Evolutionary conservation across 2,329 filamentous ascomycete species (phyloP).

Genomic region (Salinomyces thailandicus): DNA sequence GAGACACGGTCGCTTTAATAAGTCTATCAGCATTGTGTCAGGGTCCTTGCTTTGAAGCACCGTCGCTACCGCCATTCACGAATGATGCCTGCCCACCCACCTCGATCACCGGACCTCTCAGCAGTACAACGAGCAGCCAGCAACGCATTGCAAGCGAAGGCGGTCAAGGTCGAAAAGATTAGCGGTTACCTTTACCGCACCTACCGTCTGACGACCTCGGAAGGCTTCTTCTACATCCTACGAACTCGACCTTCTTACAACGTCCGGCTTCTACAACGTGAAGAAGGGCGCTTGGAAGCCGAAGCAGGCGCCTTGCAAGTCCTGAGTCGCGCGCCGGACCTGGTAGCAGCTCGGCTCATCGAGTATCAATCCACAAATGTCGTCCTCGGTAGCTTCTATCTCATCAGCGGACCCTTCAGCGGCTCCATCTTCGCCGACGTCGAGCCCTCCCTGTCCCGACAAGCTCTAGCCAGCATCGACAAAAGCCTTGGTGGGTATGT

Average conservation of each 20-base stretch:
- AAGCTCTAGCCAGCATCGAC: constrained; percentile 30
- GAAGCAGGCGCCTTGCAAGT: constrained; percentile 31
- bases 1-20: too few relatives aligned
- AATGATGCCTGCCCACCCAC: constrained; percentile 7
- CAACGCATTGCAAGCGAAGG: constrained; percentile 17
- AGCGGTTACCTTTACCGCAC: constrained; percentile 29
- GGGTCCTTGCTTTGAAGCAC: too few relatives aligned
- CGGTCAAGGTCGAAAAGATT: constrained; percentile 17
- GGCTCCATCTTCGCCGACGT: constrained; percentile 19
- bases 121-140: constrained; percentile 17
- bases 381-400: constrained; percentile 16
- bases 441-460: constrained; percentile 23
- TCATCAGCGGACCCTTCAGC: constrained; percentile 20
- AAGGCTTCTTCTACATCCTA: constrained; percentile 31
- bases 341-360: constrained; percentile 32
- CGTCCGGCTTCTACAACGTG: constrained; percentile 33
- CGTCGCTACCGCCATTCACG: too few relatives aligned
- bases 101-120: constrained; percentile 15
- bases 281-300: constrained; percentile 31
- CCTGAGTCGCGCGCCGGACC: constrained; percentile 25
- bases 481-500: constrained; percentile 31
- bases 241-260: constrained; percentile 31
- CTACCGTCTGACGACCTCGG: constrained; percentile 31
- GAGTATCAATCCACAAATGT: constrained; percentile 20
- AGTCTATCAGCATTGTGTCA: too few relatives aligned